Conservation (phyloP, 2,329 filamentous ascomycete genomes). For the Talaromyces sp. region DNA sequence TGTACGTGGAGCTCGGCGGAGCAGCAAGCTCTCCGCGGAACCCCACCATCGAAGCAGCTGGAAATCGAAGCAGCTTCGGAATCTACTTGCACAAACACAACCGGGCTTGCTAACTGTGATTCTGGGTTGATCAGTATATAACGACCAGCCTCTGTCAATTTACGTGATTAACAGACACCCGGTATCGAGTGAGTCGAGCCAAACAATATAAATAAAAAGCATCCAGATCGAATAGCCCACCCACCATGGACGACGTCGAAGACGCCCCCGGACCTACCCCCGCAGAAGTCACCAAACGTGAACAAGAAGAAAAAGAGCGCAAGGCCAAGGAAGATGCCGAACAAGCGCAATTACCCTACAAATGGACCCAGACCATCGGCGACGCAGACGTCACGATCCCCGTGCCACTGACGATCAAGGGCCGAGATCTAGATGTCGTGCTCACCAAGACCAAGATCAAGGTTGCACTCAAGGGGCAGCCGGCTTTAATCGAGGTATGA, state of each 20-base stretch:
- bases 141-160: neutral
- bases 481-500: constrained; percentile 72
- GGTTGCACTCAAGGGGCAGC: constrained; percentile 82
- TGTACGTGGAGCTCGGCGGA: neutral
- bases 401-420: constrained; percentile 79
- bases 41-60: constrained; percentile 6
- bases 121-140: neutral
- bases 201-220: too few species aligned
- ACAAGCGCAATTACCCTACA: constrained; percentile 89
- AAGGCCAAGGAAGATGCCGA: constrained; percentile 74
- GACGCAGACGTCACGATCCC: constrained; percentile 76
- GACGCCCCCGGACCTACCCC: constrained; percentile 20
- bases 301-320: constrained; percentile 52
- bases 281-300: constrained; percentile 42
- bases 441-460: constrained; percentile 73
- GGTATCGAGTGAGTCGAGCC: neutral
- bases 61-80: neutral
- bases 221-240: neutral
- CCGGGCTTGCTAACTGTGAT: neutral
- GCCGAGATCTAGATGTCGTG: constrained; percentile 73
- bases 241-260: constrained; percentile 22
- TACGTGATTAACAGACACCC: neutral
- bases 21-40: neutral
- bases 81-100: neutral
- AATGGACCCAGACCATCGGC: constrained; percentile 89